A percentile compares a stretch with the other conserved stretches of the same genome.
phyloP scores from a whole-genome alignment of 1,284 basidiomycete genomes.

The Moesziomyces sp. region DNA sequence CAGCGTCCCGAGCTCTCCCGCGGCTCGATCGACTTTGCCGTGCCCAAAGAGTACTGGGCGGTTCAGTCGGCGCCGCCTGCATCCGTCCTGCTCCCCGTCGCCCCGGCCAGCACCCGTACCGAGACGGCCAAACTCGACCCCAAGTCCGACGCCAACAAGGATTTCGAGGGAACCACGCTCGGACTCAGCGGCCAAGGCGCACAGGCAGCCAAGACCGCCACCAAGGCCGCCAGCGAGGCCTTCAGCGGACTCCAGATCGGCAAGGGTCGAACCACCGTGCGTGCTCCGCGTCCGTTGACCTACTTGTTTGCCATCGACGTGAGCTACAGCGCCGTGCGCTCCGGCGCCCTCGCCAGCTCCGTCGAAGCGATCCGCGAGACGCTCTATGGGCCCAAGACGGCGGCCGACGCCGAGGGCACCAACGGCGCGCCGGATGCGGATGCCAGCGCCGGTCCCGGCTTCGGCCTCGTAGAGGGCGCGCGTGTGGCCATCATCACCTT shows the following conservation, averaged over 20 bases:
- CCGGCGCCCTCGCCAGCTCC: constrained; percentile 79
- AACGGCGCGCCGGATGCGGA: constrained; percentile 42
- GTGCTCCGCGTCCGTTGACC: constrained; percentile 73
- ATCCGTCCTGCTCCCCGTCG: constrained; percentile 54
- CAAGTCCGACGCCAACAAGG: constrained; percentile 37
- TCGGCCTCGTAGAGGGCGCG: constrained; percentile 64
- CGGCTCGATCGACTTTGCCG: constrained; percentile 91
- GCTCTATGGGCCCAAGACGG: constrained; percentile 72
- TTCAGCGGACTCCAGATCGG: constrained; percentile 56
- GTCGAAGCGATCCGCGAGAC: constrained; percentile 77
- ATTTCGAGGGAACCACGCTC: constrained; percentile 61
- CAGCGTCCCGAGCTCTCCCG: constrained; percentile 86
- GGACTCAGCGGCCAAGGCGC: constrained; percentile 58
- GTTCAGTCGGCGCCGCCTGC: constrained; percentile 69
- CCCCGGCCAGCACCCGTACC: constrained; percentile 54
- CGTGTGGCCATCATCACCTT: constrained; percentile 81
- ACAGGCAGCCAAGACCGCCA: constrained; percentile 61
- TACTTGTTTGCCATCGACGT: constrained; percentile 92
- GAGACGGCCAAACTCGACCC: constrained; percentile 58
- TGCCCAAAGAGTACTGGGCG: constrained; percentile 88
- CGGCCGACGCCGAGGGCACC: constrained; percentile 24
- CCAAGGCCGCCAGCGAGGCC: constrained; percentile 62
- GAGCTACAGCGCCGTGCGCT: constrained; percentile 77
- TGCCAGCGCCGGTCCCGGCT: constrained; percentile 48
- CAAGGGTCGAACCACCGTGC: constrained; percentile 63